Evolutionary conservation across 306 rosid species (phyloP), one percentile per base, ranked within the genome.

Genomic region (Astragalus glycyphyllos): DNA sequence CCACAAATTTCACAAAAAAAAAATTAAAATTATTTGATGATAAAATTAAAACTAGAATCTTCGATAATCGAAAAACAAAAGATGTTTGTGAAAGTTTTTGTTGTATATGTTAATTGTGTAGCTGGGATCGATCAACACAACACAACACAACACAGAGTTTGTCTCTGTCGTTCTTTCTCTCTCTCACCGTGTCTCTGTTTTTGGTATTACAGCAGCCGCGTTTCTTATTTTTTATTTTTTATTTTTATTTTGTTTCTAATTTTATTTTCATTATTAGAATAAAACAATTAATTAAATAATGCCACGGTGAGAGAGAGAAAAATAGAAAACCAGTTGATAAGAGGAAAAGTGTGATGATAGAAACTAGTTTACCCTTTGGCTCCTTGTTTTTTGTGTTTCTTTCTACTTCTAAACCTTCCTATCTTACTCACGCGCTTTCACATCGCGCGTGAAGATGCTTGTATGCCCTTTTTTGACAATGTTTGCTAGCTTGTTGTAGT

Each of bases 191-290:
- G 75, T 68, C 83, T 79, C 85, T 81, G 84, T 81, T 87, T 87
- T 87, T 76, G 90, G 87, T 75, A 1, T 64, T 62, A 59, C 90
- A 75, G 88, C 96, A 88, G 90, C 96, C 93, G 86, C 79, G 85
- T 73, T 86, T 83, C 79, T n/a, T n/a, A n/a, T n/a, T 71, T 83
- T 16, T 66, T 8, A 17, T 26, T 82, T 70, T 77, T n/a, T n/a
- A n/a, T 71, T 83, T 16, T 66, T 8, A 17, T 26, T 82, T 70
- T 77, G 49, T 65, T 56, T 20, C 53, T 74, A 56, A 3, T 56
- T 64, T 61, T 46, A 20, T 67, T 59, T 7, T 53, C 42, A 51
- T 58, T 61, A 73, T 79, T 60, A 68, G 41, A 65, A 72, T 59
- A 61, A 75, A 70, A 16, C 46, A 65, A 15, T 63, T 20, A 16